Evolutionary conservation across 192 early-diverging fungal genomes (phyloP).

Genomic region (Coemansia sp.): DNA sequence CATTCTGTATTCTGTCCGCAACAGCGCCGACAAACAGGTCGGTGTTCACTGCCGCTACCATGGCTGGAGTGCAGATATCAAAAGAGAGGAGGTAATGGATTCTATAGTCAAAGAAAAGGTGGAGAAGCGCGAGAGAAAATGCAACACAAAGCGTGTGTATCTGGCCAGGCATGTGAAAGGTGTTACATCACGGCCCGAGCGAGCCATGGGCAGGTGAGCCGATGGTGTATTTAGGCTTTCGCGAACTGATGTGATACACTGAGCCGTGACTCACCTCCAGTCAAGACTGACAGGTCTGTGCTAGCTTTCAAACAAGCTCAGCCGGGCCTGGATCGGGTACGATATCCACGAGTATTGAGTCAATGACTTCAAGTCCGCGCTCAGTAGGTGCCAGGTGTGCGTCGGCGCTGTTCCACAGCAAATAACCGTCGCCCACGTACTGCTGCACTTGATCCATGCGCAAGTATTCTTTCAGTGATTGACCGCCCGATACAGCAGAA

Average conservation of each 20-base stretch:
- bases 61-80: neutral
- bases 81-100: neutral
- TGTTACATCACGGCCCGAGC: too few relatives aligned
- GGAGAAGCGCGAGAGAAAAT: too few relatives aligned
- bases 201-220: too few relatives aligned
- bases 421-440: constrained; percentile 16
- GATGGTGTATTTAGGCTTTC: too few relatives aligned
- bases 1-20: constrained; percentile 25
- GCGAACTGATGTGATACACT: too few relatives aligned
- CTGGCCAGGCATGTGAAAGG: neutral
- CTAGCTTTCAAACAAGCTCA: neutral
- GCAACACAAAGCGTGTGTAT: too few relatives aligned
- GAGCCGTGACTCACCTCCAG: too few relatives aligned
- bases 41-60: constrained; percentile 34
- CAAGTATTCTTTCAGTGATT: constrained; percentile 25
- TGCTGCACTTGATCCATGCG: constrained; percentile 26
- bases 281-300: too few relatives aligned
- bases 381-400: constrained; percentile 32
- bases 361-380: constrained; percentile 37
- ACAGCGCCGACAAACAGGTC: constrained; percentile 36
- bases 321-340: constrained; percentile 17
- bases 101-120: too few relatives aligned
- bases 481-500: constrained; percentile 7
- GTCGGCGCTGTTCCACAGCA: constrained; percentile 6
- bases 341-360: constrained; percentile 37